phyloP scores from a whole-genome alignment of 2,329 filamentous ascomycete species.

The Fusarium domesticum region DNA sequence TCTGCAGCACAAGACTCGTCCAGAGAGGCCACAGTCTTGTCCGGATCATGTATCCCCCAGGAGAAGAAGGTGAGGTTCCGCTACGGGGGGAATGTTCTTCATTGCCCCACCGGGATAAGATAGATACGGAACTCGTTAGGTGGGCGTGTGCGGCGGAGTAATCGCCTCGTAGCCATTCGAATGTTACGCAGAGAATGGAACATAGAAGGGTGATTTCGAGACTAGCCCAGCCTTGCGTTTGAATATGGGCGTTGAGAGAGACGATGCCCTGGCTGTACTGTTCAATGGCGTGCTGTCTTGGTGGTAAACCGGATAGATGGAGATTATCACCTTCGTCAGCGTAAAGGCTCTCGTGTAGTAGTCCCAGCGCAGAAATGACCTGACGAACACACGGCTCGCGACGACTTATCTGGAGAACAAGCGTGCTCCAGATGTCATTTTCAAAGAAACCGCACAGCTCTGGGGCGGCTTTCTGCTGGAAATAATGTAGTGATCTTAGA shows the following conservation, averaged over 20 bases:
- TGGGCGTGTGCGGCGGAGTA: conserved; percentile 15
- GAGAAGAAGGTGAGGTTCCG: conserved; percentile 14
- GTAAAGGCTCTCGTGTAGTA: conserved; percentile 19
- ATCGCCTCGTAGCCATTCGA: conserved; percentile 19
- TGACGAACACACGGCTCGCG: conserved; percentile 17
- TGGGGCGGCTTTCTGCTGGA: conserved; percentile 11
- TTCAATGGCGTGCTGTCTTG: conserved; percentile 8
- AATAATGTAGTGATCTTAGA: conserved; percentile 13
- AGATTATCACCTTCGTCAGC: not conserved
- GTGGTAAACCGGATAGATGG: not conserved
- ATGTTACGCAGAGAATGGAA: conserved; percentile 18
- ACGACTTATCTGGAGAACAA: conserved; percentile 17
- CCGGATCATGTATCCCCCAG: conserved; percentile 15
- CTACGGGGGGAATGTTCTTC: not conserved
- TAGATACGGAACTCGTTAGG: conserved; percentile 10
- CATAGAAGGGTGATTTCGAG: conserved; percentile 17
- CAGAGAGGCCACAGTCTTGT: conserved; percentile 8
- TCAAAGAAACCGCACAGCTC: conserved; percentile 18
- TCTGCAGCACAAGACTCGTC: conserved; percentile 14
- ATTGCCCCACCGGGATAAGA: conserved; percentile 12
- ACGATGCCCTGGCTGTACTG: conserved; percentile 9
- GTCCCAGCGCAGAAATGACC: conserved; percentile 14
- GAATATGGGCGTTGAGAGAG: conserved; percentile 15
- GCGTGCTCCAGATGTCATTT: conserved; percentile 15
- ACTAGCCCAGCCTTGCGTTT: conserved; percentile 13